phyloP scores from a whole-genome alignment of 805 yeast genomes.

The Starmerella sirachaensis region DNA sequence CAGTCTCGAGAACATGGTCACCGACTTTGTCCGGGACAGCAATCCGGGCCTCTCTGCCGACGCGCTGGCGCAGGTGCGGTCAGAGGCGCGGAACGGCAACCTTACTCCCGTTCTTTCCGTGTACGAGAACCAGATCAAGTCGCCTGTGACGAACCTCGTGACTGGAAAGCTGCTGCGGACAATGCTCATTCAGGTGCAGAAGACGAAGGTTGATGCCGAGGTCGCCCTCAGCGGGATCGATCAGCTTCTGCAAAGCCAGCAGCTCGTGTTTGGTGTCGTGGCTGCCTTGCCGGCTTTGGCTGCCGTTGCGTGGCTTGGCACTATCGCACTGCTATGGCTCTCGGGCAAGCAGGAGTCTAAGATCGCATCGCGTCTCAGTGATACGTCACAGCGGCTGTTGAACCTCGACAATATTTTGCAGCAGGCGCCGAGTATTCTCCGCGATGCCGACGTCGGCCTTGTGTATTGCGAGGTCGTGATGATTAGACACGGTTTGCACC shows the following conservation, averaged over 20 bases:
- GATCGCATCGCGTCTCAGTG: constrained; percentile 3
- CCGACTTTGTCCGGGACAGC: constrained; percentile 46
- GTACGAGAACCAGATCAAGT: constrained; percentile 63
- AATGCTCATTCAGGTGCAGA: constrained; percentile 82
- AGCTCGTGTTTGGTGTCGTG: constrained; percentile 82
- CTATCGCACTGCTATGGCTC: not conserved
- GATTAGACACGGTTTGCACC: constrained; percentile 1
- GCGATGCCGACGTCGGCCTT: constrained; percentile 15
- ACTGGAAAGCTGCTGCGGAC: constrained; percentile 66
- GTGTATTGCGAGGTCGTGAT: constrained; percentile 15
- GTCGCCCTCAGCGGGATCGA: constrained; percentile 86
- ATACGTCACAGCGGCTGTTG: constrained; percentile 9
- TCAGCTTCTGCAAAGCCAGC: constrained; percentile 76
- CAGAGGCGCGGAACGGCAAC: constrained; percentile 53
- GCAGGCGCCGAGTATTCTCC: constrained; percentile 3
- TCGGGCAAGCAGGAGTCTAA: constrained; percentile 1
- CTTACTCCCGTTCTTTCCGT: constrained; percentile 64
- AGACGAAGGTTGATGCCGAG: constrained; percentile 90
- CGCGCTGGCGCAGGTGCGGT: constrained; percentile 15
- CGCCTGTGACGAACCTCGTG: constrained; percentile 53
- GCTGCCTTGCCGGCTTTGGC: constrained; percentile 62
- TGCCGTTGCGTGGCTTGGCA: constrained; percentile 28
- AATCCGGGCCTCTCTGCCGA: constrained; percentile 12
- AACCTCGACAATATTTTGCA: constrained; percentile 17
- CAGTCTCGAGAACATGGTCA: constrained; percentile 78